Base-by-base conservation (phyloP, 352 stramenopile genomes). In the Pythium grandisporangium region DNA sequence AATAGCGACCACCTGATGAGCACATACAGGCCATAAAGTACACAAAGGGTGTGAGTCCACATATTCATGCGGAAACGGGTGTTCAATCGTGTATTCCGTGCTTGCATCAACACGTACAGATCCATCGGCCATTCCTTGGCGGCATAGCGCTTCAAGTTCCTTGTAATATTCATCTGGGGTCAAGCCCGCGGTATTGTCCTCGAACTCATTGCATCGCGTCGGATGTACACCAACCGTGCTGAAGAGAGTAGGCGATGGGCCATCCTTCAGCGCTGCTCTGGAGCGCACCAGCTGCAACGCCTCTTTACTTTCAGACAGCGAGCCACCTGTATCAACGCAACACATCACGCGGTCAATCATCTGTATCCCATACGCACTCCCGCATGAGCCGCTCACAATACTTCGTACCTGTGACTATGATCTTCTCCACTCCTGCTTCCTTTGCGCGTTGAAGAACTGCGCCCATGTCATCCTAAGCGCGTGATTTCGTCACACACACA, bases 151-250 rank as follows among this genome's bases (percentile, higher is more conserved):
- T 29, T 80, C 24, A 8, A 93, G 63, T 21, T 71, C 51, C 8
- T 47, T 49, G 50, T 86, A 88, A 48, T 93, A 85, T 25, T 45
- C 41, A 10, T 90, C 65, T 0, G 81, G 58, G 33, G 73, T 58
- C 5, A 68, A 61, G 11, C 70, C 71, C 11, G 70, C 23, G 1
- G 54, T 56, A 44, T 70, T 76, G 8, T 60, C 22, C 5, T 70
- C 62, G 42, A 97, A 96, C 63, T 98, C 93, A 25, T 55, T 55
- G 51, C 76, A 95, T 39, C 89, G 70, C 13, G 84, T 96, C 8
- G 89, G 89, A 62, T 97, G 89, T 24, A 97, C 70, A 24, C 58
- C 54, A 0, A 48, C 73, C 1, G 71, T 88, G n/a, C 60, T 71
- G 45, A 67, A 84, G 14, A 90, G 55, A 4, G 49, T 11, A 1